Evolutionary conservation across 164 flowering plant species (phyloP).

Genomic region (Piper betle): DNA sequence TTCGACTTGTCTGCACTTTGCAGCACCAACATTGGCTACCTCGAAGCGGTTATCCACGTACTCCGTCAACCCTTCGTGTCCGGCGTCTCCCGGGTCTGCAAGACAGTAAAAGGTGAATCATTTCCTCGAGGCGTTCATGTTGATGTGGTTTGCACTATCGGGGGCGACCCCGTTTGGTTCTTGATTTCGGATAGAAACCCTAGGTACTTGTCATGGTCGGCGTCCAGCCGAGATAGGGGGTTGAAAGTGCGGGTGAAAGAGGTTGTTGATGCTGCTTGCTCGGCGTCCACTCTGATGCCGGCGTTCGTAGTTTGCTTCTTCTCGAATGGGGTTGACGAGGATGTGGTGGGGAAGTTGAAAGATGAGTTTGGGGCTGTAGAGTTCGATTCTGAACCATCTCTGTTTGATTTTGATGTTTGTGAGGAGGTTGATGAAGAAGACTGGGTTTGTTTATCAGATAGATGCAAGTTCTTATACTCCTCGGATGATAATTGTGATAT

Average conservation of each 20-base stretch:
- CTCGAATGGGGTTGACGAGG: constrained; percentile 39
- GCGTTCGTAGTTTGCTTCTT: constrained; percentile 60
- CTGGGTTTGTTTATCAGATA: constrained; percentile 38
- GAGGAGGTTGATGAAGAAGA: constrained; percentile 37
- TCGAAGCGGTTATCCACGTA: constrained; percentile 60
- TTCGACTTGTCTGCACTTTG: not conserved
- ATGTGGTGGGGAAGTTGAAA: constrained; percentile 20
- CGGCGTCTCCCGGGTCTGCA: constrained; percentile 84
- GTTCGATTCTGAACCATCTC: constrained; percentile 18
- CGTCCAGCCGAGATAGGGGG: constrained; percentile 32
- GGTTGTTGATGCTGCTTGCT: constrained; percentile 39
- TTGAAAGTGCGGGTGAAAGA: constrained; percentile 32
- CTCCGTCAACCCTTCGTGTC: constrained; percentile 54
- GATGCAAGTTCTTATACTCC: not conserved
- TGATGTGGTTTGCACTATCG: constrained; percentile 60
- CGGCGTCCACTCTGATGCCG: constrained; percentile 36
- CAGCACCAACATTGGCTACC: constrained; percentile 69
- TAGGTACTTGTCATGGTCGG: constrained; percentile 46
- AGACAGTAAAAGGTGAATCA: constrained; percentile 15
- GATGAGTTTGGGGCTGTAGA: constrained; percentile 46
- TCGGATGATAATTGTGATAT: not conserved
- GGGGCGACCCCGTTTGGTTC: constrained; percentile 66
- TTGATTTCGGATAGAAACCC: constrained; percentile 86
- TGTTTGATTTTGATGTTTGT: constrained; percentile 19
- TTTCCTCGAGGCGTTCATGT: constrained; percentile 35